Conservation (phyloP, 129 eudicot species). For the Artemisia tridentata region DNA sequence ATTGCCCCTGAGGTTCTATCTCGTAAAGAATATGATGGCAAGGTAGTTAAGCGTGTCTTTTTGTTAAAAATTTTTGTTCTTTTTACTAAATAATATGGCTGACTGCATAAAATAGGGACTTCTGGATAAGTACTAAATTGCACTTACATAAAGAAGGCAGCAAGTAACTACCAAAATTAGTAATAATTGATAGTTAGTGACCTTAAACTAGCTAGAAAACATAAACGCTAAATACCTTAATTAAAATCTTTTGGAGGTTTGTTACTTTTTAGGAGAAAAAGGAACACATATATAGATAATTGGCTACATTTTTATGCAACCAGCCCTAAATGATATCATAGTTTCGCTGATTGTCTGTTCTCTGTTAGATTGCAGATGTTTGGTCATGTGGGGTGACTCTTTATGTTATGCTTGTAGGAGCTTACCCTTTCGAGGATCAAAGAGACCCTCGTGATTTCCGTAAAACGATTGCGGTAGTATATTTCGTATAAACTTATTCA, state of each 20-base stretch:
- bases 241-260: no score
- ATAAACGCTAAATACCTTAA: no score
- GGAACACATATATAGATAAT: no score
- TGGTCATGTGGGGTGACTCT: constrained; percentile 81
- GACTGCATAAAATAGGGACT: no score
- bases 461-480: constrained; percentile 50
- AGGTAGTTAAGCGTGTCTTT: constrained; percentile 40
- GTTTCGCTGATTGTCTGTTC: constrained; percentile 14
- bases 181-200: no score
- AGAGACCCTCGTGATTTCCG: constrained; percentile 68
- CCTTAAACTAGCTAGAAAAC: no score
- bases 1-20: constrained; percentile 89
- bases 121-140: no score
- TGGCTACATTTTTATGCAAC: not conserved
- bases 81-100: not conserved
- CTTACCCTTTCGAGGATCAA: constrained; percentile 70
- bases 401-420: constrained; percentile 66
- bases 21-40: constrained; percentile 86
- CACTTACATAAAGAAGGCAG: no score
- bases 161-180: no score
- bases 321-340: not conserved
- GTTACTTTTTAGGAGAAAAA: no score
- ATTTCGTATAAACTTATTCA: not conserved
- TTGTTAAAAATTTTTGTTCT: not conserved
- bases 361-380: constrained; percentile 65